Evolutionary conservation across 23 red algal genomes (phyloP), one percentile per base, ranked within the genome.

Genomic region (Gracilaria gracilis): DNA sequence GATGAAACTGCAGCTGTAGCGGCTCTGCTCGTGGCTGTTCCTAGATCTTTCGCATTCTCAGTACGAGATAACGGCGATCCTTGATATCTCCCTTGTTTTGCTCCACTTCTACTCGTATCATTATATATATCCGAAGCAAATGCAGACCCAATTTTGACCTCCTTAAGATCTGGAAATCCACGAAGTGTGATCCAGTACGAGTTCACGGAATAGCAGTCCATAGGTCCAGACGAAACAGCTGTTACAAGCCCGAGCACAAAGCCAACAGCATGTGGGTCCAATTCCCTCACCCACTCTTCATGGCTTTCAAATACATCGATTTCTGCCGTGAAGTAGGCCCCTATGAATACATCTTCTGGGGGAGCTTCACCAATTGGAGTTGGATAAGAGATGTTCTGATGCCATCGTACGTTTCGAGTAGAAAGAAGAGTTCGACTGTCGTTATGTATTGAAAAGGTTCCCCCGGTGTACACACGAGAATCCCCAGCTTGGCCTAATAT

Each of bases 371-470:
- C 92, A 37, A 82, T 36, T 53, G 92, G 92, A 21, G 47, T 71
- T 9, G 92, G 92, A 49, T 94, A 94, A 9, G 92, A 94, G 40
- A 94, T 32, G 62, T 94, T 94, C 75, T 94, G 92, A 71, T 88
- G 40, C 92, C 92, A 94, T 44, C 79, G 83, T 28, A 94, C 72
- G 15, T 87, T 81, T 24, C 51, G 35, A 16, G 92, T 72, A 37
- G 72, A 69, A 33, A 94, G 73, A 15, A 94, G 83, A 25, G 54
- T 77, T 37, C 36, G 33, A 46, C 28, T 62, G 12, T 75, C 54
- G 14, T 75, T 62, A 24, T 53, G 24, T 39, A 92, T 58, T 44
- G 50, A 37, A 23, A 94, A 80, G n/a, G 72, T 54, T 28, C 92
- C 92, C 47, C 75, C 66, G 29, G 28, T 82, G 83, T 94, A 94